Evolutionary conservation across 176 grass and related monocot species (phyloP).

Genomic region (Themeda triandra): DNA sequence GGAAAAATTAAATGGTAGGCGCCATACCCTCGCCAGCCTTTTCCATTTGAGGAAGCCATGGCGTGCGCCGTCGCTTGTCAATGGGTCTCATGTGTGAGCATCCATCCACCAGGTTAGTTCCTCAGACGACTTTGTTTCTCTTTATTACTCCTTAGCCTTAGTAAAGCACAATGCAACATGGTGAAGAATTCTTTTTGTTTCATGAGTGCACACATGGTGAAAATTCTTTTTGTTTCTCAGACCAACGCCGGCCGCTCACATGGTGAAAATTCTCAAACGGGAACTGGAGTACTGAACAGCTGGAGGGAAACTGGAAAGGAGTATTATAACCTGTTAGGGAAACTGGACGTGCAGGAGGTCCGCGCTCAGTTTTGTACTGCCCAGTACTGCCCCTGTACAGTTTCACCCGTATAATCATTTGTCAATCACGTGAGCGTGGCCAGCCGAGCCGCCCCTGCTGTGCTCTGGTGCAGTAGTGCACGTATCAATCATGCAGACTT

Average conservation of each 20-base stretch:
- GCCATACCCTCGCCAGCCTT: conserved; percentile 28
- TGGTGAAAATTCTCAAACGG: not conserved
- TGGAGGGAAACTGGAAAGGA: not conserved
- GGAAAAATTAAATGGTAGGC: conserved; percentile 9
- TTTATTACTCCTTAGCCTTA: not conserved
- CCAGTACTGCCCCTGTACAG: too few species aligned
- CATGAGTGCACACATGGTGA: not conserved
- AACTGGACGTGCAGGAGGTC: too few species aligned
- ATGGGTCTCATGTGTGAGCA: conserved; percentile 14
- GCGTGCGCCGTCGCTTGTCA: not conserved
- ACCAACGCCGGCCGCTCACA: not conserved
- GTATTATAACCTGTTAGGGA: too few species aligned
- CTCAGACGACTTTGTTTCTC: not conserved
- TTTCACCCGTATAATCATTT: too few species aligned
- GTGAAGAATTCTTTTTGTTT: not conserved
- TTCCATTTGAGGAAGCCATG: not conserved
- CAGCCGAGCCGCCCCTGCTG: too few species aligned
- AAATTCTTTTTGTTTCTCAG: not conserved
- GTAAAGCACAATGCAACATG: not conserved
- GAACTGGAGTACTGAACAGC: not conserved
- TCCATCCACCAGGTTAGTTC: not conserved
- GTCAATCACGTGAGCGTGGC: too few species aligned
- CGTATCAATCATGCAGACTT: too few species aligned
- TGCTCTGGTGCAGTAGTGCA: too few species aligned
- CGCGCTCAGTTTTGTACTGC: too few species aligned